Conservation (phyloP, 331 rosid species). For the Acacia pycnantha region DNA sequence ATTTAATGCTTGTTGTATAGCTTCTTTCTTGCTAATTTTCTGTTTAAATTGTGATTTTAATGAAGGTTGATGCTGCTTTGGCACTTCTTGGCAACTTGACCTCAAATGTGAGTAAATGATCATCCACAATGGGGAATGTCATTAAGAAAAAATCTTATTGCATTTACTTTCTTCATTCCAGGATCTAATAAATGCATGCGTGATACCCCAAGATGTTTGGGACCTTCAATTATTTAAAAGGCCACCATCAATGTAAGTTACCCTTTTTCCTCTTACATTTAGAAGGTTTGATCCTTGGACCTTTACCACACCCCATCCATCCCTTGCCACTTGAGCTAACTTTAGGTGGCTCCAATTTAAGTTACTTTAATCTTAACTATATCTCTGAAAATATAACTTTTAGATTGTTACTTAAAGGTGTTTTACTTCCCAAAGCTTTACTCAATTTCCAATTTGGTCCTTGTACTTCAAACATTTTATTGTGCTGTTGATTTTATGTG, state of each 20-base stretch:
- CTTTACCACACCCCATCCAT: not conserved
- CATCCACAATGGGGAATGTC: slow-evolving; percentile 3
- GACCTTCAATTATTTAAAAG: slow-evolving; percentile 82
- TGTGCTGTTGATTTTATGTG: not conserved
- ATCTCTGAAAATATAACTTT: slow-evolving; percentile 7
- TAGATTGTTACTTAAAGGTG: not conserved
- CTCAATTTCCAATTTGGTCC: not conserved
- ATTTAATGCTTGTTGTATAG: not conserved
- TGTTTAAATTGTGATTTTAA: slow-evolving; percentile 31
- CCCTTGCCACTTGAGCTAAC: not conserved
- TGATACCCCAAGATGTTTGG: slow-evolving; percentile 90
- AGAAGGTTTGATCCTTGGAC: not conserved
- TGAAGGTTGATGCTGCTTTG: slow-evolving; percentile 89
- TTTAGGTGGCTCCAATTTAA: not conserved
- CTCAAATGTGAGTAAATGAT: slow-evolving; percentile 62
- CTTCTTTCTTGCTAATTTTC: slow-evolving; percentile 15
- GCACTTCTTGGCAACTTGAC: slow-evolving; percentile 79
- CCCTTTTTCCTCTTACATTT: not conserved
- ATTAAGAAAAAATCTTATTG: slow-evolving; percentile 21
- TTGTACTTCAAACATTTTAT: not conserved
- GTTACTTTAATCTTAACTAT: slow-evolving; percentile 34
- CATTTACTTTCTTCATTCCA: slow-evolving; percentile 41
- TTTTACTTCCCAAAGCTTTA: not conserved
- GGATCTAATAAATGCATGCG: slow-evolving; percentile 60
- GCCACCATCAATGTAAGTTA: slow-evolving; percentile 66